Evolutionary conservation across 352 stramenopile species (phyloP).

Genomic region (Vaucheria bursata): DNA sequence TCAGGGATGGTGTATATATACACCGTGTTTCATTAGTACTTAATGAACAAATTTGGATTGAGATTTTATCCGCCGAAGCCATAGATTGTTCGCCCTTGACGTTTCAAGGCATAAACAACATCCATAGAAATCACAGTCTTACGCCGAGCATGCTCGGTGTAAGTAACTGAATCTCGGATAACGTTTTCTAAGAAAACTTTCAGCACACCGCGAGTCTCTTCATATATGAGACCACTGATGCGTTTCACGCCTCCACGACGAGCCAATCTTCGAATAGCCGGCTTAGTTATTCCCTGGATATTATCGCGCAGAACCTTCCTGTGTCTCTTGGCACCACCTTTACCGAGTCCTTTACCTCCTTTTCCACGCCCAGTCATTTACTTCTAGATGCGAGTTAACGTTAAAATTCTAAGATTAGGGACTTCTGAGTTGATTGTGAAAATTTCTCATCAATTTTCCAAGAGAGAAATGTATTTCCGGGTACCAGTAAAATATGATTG

Average conservation of each 20-base stretch:
- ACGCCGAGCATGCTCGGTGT: conserved; percentile 78
- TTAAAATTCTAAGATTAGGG: too few species aligned
- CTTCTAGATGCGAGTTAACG: too few species aligned
- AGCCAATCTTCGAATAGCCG: conserved; percentile 90
- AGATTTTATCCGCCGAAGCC: too few species aligned
- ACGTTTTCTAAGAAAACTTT: conserved; percentile 98
- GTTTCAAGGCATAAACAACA: too few species aligned
- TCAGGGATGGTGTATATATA: too few species aligned
- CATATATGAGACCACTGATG: conserved; percentile 95
- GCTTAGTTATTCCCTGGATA: conserved; percentile 95
- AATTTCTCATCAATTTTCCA: too few species aligned
- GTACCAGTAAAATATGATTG: too few species aligned
- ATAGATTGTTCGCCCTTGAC: too few species aligned
- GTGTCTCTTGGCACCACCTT: conserved; percentile 90
- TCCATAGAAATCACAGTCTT: conserved; percentile 11
- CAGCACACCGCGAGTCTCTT: conserved; percentile 92
- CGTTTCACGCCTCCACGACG: conserved; percentile 94
- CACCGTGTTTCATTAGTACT: too few species aligned
- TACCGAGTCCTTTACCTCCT: conserved; percentile 86
- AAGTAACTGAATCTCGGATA: conserved; percentile 88
- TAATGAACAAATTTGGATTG: too few species aligned
- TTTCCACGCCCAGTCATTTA: conserved; percentile 81
- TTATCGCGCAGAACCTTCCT: conserved; percentile 93
- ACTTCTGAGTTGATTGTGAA: too few species aligned
- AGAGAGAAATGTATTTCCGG: too few species aligned